Conservation (phyloP, 148 eudicot genomes). For the Limonium bicolor region DNA sequence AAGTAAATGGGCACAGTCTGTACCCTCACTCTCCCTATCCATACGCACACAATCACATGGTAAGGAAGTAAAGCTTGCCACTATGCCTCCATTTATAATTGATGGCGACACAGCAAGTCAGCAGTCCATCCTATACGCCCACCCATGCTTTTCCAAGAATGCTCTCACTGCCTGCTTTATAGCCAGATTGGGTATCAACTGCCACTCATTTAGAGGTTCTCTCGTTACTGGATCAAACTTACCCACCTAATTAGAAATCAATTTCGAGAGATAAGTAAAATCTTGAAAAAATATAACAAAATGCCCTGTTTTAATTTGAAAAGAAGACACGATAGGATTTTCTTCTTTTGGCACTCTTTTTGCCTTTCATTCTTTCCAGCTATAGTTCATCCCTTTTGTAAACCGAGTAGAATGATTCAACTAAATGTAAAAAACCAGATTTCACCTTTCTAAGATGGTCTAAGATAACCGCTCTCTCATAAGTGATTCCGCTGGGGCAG, state of each 20-base stretch:
- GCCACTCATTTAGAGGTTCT: conserved; percentile 20
- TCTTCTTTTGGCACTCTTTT: no score
- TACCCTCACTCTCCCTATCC: no score
- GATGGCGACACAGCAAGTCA: no score
- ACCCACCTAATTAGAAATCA: conserved; percentile 5
- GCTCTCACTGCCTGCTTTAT: conserved; percentile 46
- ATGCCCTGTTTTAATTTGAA: neutral
- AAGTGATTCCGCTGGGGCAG: conserved; percentile 79
- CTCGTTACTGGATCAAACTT: conserved; percentile 49
- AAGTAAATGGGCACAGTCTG: no score
- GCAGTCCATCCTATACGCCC: conserved; percentile 45
- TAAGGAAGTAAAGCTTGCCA: no score
- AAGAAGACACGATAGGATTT: neutral
- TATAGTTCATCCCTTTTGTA: neutral
- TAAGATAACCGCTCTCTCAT: conserved; percentile 76
- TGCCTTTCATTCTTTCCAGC: no score
- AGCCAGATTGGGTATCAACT: conserved; percentile 47
- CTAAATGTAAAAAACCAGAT: neutral
- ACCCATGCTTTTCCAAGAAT: conserved; percentile 37
- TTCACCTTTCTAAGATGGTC: conserved; percentile 67
- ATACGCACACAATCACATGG: no score
- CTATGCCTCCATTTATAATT: no score
- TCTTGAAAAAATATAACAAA: neutral
- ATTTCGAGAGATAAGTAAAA: neutral
- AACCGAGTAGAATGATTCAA: neutral